phyloP scores from a whole-genome alignment of 441 rosid genomes.

The Melianthus villosus region DNA sequence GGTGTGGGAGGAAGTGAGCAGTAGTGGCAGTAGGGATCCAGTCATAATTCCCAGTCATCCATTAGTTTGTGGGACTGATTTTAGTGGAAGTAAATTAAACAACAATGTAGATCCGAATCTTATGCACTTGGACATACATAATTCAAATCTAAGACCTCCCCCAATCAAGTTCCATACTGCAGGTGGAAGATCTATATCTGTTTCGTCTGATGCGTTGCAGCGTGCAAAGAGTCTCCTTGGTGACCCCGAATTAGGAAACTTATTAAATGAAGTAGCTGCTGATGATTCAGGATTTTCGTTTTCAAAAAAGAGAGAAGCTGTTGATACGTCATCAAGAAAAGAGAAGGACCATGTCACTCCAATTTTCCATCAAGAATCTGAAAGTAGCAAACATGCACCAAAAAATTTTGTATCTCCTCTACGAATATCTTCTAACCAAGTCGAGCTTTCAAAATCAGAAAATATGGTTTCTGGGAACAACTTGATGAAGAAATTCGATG shows the following conservation, averaged over 20 bases:
- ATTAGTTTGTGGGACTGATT: constrained; percentile 13
- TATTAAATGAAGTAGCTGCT: constrained; percentile 27
- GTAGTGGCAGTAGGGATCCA: constrained; percentile 11
- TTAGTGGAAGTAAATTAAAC: constrained; percentile 14
- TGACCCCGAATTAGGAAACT: constrained; percentile 56
- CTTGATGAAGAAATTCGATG: constrained; percentile 35
- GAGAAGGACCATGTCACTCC: constrained; percentile 21
- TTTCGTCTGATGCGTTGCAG: constrained; percentile 64
- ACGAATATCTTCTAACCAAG: constrained; percentile 27
- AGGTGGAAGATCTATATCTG: constrained; percentile 71
- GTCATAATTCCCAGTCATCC: constrained; percentile 17
- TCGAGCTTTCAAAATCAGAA: constrained; percentile 17
- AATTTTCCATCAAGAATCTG: constrained; percentile 20
- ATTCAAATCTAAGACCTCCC: constrained; percentile 29
- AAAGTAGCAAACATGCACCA: constrained; percentile 23
- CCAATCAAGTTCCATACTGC: constrained; percentile 75
- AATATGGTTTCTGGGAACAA: constrained; percentile 22
- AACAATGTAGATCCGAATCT: constrained; percentile 13
- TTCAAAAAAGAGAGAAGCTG: constrained; percentile 13
- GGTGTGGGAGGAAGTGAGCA: constrained; percentile 6
- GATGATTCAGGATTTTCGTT: constrained; percentile 21
- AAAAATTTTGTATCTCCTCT: constrained; percentile 46
- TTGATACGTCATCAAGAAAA: constrained; percentile 22
- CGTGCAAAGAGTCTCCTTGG: constrained; percentile 93
- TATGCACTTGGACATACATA: constrained; percentile 16